These are phyloP conservation scores for Candida sakaeoensis DNA, from an alignment of 805 yeast genomes.

Conservation along the genomic window DNA sequence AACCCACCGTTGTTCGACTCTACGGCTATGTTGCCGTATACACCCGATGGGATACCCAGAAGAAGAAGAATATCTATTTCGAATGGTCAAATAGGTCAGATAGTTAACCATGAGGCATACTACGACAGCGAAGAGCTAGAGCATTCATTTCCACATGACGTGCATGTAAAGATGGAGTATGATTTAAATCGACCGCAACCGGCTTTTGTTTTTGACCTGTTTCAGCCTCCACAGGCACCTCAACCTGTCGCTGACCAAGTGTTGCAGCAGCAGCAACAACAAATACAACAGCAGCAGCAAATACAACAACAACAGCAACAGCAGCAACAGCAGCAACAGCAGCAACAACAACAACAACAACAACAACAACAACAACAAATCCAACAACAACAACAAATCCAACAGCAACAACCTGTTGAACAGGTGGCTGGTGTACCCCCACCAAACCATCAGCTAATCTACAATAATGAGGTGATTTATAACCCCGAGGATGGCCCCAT, in stretches of 20 bases:
- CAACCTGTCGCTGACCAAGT: constrained; percentile 14
- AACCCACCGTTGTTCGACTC: constrained; percentile 47
- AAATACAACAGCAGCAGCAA: not conserved
- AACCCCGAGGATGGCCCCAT: constrained; percentile 53
- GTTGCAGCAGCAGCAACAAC: not conserved
- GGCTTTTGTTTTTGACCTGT: constrained; percentile 1
- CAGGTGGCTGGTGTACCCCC: constrained; percentile 41
- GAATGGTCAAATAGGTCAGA: constrained; percentile 81
- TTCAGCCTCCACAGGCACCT: constrained; percentile 10
- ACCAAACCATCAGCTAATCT: constrained; percentile 49
- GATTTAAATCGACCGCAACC: constrained; percentile 8
- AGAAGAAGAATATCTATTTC: constrained; percentile 76
- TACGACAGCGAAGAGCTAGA: constrained; percentile 21
- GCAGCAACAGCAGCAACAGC: constrained; percentile 9
- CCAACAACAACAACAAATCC: not conserved
- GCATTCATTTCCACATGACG: constrained; percentile 7
- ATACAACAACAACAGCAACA: not conserved
- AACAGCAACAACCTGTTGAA: not conserved
- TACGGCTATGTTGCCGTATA: constrained; percentile 33
- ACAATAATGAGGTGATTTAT: constrained; percentile 53
- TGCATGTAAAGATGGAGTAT: constrained; percentile 4
- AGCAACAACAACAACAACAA: not conserved
- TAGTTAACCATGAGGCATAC: constrained; percentile 45
- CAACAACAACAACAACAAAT: not conserved
- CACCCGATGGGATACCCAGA: constrained; percentile 31